Evolutionary conservation across 164 flowering plant genomes (phyloP).

Genomic region (Vitis riparia): DNA sequence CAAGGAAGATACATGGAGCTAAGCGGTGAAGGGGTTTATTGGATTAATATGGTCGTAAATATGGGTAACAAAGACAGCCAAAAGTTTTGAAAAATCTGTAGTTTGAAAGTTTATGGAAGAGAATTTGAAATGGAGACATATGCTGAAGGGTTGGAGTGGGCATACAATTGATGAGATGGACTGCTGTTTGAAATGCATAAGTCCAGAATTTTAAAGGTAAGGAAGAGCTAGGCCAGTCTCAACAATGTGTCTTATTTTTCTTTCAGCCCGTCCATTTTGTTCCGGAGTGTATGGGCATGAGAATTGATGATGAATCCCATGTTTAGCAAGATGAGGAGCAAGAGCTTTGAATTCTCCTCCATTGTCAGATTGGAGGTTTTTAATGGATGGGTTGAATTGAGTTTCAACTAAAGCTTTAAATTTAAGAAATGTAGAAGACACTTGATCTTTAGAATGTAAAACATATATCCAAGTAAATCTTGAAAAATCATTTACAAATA

Average conservation of each 20-base stretch:
- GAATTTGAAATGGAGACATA: neutral
- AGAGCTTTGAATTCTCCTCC: conserved; percentile 15
- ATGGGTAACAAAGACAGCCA: no score
- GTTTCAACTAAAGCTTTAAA: no score
- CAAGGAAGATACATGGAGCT: no score
- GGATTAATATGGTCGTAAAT: no score
- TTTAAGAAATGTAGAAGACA: no score
- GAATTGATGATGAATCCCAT: conserved; percentile 11
- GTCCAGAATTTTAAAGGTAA: conserved; percentile 15
- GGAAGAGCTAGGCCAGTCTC: conserved; percentile 16
- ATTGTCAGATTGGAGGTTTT: conserved; percentile 2
- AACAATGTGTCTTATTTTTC: conserved; percentile 6
- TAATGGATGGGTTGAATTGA: no score
- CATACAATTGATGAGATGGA: conserved; percentile 15
- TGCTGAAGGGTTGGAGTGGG: conserved; percentile 3
- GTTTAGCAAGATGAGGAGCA: neutral
- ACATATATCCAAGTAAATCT: no score
- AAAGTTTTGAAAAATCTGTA: no score
- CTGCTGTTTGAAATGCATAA: conserved; percentile 17
- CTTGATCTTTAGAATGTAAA: no score
- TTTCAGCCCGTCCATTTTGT: conserved; percentile 16
- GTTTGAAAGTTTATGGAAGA: neutral
- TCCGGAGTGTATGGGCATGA: conserved; percentile 22
- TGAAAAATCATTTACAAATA: no score
- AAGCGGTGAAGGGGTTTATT: no score